These are phyloP conservation scores for Paracamarosporium sp. DNA, from an alignment of 2,329 filamentous ascomycete species.

Conservation along the genomic window DNA sequence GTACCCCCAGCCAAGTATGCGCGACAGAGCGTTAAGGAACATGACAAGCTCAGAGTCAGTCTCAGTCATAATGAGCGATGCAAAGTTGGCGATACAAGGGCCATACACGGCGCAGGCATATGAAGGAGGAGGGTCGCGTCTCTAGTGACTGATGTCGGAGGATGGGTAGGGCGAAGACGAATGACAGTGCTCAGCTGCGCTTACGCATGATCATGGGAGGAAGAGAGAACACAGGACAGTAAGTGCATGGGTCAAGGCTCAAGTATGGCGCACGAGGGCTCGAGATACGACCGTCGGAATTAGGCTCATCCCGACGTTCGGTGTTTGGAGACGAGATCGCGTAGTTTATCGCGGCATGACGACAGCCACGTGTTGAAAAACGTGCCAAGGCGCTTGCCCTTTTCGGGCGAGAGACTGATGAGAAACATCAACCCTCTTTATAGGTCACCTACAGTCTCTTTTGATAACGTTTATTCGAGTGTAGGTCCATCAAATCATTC, in stretches of 20 bases:
- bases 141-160: neutral
- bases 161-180: neutral
- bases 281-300: neutral
- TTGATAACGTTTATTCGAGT: no score
- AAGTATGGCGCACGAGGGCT: neutral
- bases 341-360: conserved; percentile 4
- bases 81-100: neutral
- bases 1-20: conserved; percentile 46
- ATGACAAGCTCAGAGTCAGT: conserved; percentile 29
- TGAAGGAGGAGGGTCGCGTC: neutral
- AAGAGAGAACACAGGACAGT: neutral
- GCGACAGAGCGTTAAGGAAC: conserved; percentile 41
- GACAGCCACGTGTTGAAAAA: neutral
- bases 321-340: conserved; percentile 1
- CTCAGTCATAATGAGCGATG: conserved; percentile 21
- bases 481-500: no score
- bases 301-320: neutral
- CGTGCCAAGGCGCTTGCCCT: conserved; percentile 1
- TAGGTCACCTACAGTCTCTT: neutral
- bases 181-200: neutral
- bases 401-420: neutral
- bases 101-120: neutral
- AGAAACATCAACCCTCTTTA: neutral
- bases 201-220: neutral
- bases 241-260: neutral